Evolutionary conservation across 345 rosid species (phyloP), one percentile per base, ranked within the genome.

Genomic region (Pistacia vera): DNA sequence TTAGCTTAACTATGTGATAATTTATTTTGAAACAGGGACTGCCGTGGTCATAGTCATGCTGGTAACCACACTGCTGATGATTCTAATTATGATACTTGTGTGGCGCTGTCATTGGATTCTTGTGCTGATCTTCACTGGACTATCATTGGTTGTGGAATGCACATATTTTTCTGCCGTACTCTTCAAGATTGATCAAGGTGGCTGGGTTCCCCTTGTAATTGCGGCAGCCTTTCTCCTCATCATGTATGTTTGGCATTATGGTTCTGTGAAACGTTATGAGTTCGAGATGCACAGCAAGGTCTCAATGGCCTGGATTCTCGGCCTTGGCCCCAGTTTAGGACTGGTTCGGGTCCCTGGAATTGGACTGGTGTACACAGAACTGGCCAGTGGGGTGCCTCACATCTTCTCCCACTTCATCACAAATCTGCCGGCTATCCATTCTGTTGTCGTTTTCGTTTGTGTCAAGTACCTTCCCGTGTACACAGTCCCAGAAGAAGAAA

Each of bases 321-420:
- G 97, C 35, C 92, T 92, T n/a, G 97, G 97, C 56, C 97, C 97
- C 22, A 92, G 95, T 78, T 82, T 92, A 22, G 95, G 97, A 61
- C 89, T 92, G n/a, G 95, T 92, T n/a, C 88, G 95, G 58, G 97
- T 92, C 66, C 95, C 97, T 0, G 97, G 95, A 57, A 83, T 87
- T 4, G 97, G 97, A n/a, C 83, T 92, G 14, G 95, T 92, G 74
- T 91, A 92, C 87, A 89, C 97, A 0, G 95, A 92, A 75, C 83
- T 92, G 71, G 85, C 95, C 2, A 90, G 95, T 16, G 97, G 97
- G 22, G 93, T 92, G 35, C 97, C 97, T 48, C 97, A 79, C 77
- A 92, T 92, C 58, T 92, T 92, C 81, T 92, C 95, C 74, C 97
- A 92, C 83, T 90, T 92, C 85, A 89, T 92, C 77, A 92, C 97